These are phyloP conservation scores for Gossypium anomalum DNA, from an alignment of 345 rosid genomes.

Conservation along the genomic window DNA sequence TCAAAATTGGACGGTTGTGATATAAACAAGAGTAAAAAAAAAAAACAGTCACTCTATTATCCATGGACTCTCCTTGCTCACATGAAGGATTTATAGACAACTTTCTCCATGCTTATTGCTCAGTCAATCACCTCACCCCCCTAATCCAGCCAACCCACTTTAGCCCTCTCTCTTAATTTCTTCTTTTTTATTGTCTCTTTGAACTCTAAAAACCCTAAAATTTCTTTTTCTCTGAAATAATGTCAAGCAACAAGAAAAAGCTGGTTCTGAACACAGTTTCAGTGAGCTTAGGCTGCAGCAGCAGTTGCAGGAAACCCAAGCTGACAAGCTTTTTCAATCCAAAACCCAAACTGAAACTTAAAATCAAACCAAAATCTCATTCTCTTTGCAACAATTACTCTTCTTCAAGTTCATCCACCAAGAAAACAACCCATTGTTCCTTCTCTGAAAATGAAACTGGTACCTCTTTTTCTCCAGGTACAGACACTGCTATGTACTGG, in stretches of 20 bases:
- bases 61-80: not conserved
- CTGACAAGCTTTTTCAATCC: constrained; percentile 49
- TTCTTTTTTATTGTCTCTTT: not conserved
- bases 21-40: not conserved
- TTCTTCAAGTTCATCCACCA: constrained; percentile 28
- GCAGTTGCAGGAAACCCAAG: constrained; percentile 59
- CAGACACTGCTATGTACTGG: constrained; percentile 19
- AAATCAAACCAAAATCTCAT: constrained; percentile 15
- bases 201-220: not conserved
- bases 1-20: not conserved
- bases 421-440: constrained; percentile 1
- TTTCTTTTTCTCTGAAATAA: constrained; percentile 7
- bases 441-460: constrained; percentile 20
- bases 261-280: constrained; percentile 46
- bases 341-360: constrained; percentile 23
- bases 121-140: not conserved
- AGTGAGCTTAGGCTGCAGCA: constrained; percentile 65
- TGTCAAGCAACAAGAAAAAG: constrained; percentile 50
- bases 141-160: not conserved
- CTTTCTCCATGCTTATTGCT: not conserved
- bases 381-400: constrained; percentile 15
- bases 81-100: constrained; percentile 10
- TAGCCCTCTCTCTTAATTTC: not conserved
- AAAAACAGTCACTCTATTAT: not conserved
- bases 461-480: constrained; percentile 39